A percentile compares a stretch with the other conserved stretches of the same genome.
phyloP scores from a whole-genome alignment of 305 asterid genomes.

The Solanum chacoense region DNA sequence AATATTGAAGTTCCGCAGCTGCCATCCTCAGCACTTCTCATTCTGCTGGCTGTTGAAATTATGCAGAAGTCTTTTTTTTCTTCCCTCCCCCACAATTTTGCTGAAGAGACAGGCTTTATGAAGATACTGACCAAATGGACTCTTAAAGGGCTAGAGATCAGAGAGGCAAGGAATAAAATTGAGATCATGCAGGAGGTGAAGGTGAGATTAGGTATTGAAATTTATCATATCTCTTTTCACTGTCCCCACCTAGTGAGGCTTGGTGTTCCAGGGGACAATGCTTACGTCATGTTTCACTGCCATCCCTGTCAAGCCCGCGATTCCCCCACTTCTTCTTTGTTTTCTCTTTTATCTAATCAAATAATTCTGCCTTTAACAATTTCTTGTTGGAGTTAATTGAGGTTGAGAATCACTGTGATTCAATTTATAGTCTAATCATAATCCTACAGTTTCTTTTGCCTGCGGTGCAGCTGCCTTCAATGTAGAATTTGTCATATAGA shows the following conservation, averaged over 20 bases:
- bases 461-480: slow-evolving; percentile 11
- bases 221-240: slow-evolving; percentile 25
- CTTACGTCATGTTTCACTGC: slow-evolving; percentile 40
- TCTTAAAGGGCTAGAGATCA: slow-evolving; percentile 28
- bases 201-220: slow-evolving; percentile 36
- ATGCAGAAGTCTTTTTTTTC: not conserved
- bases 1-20: slow-evolving; percentile 17
- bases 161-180: slow-evolving; percentile 27
- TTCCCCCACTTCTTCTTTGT: slow-evolving; percentile 49
- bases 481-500: not conserved
- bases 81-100: not conserved
- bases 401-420: slow-evolving; percentile 32
- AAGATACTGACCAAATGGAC: slow-evolving; percentile 20
- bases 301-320: slow-evolving; percentile 37
- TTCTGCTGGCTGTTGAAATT: slow-evolving; percentile 7
- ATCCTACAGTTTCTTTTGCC: slow-evolving; percentile 21
- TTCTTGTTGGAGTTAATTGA: slow-evolving; percentile 27
- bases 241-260: slow-evolving; percentile 56
- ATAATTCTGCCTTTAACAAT: slow-evolving; percentile 29
- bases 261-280: slow-evolving; percentile 34
- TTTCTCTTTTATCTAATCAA: slow-evolving; percentile 29
- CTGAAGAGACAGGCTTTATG: slow-evolving; percentile 10
- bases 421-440: slow-evolving; percentile 27
- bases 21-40: slow-evolving; percentile 36
- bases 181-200: slow-evolving; percentile 32